Evolutionary conservation across 1,139 yeast species (phyloP), one percentile per base, ranked within the genome.

Genomic region (Diutina siamensis): DNA sequence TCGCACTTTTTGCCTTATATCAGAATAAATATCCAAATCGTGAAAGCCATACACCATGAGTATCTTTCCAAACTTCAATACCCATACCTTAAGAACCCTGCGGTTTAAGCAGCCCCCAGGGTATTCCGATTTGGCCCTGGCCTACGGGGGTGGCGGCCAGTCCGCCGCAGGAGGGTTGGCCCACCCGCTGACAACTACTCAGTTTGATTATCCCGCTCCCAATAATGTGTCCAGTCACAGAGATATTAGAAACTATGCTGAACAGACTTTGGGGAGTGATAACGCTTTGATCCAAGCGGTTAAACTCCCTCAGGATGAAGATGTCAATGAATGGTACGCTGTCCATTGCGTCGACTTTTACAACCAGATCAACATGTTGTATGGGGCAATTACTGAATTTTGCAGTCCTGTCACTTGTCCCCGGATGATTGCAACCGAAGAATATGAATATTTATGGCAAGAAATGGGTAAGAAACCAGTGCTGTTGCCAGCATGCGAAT

Each of bases 401-500:
- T 92, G 99, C 61, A 86, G 97, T 0, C 97, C 97, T 1, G 63
- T 68, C 18, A 76, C 95, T 2, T 92, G 98, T 61, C 97, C 98
- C 3, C 68, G 94, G 49, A 92, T 92, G 99, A 87, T 84, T 48
- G 98, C 98, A 13, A 89, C 97, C 0, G 94, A 83, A 50, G 97
- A 88, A 64, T 92, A 88, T 60, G 98, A 92, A 63, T 92, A 92
- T 58, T 74, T 92, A 50, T 92, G 98, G 98, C 96, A 88, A 60
- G 95, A 86, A 56, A 64, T 76, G 40, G 64, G 68, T 56, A 67
- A 65, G 50, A 61, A 65, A 48, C 76, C 76, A 1, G 64, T 66
- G 2, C 65, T 73, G 12, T 61, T 92, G 55, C 81, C 94, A 34
- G 98, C 99, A 1, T 95, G 97, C 44, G 94, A 85, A 51, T 92